These are phyloP conservation scores for Citrullus mucosospermus DNA, from an alignment of 306 rosid genomes.

Conservation along the genomic window DNA sequence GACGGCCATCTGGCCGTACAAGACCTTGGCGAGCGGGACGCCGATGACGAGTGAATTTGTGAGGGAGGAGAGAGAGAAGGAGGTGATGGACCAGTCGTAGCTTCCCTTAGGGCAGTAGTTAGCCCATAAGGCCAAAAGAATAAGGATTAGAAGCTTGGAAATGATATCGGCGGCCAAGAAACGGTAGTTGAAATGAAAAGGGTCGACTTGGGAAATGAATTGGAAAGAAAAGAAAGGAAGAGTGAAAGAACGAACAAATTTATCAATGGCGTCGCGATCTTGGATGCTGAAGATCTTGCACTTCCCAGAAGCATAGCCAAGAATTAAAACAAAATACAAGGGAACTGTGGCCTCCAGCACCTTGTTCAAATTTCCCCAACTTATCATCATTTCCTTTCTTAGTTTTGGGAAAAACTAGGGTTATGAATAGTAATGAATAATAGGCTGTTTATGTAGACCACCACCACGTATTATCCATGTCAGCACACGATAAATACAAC, in stretches of 20 bases:
- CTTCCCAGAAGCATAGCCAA: too few relatives aligned
- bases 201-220: not conserved
- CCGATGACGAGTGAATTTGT: not conserved
- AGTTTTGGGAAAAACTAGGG: too few relatives aligned
- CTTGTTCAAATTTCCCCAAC: too few relatives aligned
- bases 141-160: not conserved
- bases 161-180: not conserved
- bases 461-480: too few relatives aligned
- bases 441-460: too few relatives aligned
- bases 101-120: not conserved
- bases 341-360: too few relatives aligned
- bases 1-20: not conserved
- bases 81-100: not conserved
- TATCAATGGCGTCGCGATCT: not conserved
- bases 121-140: not conserved
- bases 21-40: not conserved
- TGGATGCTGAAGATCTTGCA: too few relatives aligned
- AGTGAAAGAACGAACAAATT: not conserved
- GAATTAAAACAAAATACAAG: too few relatives aligned
- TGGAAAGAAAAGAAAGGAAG: not conserved
- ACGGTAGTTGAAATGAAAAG: not conserved
- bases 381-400: too few relatives aligned
- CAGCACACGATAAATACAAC: too few relatives aligned
- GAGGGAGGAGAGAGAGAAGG: not conserved
- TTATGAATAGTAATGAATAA: too few relatives aligned